phyloP scores from a whole-genome alignment of 495 filamentous ascomycete genomes.

The Trichoderma asperelloides region DNA sequence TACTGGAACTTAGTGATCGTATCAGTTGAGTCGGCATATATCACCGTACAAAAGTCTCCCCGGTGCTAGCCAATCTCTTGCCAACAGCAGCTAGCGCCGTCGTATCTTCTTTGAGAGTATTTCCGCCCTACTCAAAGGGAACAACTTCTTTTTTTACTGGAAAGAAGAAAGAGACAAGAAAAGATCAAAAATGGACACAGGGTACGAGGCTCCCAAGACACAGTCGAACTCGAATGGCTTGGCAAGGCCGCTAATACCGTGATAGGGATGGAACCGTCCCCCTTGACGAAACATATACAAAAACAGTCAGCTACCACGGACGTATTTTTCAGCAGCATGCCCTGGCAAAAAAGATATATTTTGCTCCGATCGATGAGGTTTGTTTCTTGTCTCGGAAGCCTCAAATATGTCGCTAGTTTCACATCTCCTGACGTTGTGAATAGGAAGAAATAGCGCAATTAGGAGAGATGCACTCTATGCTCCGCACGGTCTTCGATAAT shows the following conservation, averaged over 20 bases:
- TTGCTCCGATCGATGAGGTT: conserved; percentile 82
- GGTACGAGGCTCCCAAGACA: not conserved
- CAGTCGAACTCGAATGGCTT: not conserved
- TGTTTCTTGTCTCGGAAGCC: conserved; percentile 20
- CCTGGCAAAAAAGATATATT: conserved; percentile 63
- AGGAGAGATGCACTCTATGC: conserved; percentile 57
- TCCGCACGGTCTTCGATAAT: conserved; percentile 64
- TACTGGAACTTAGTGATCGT: not conserved
- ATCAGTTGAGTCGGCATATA: not conserved
- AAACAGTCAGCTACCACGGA: conserved; percentile 56
- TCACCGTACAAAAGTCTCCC: not conserved
- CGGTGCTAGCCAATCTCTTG: not conserved
- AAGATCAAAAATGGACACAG: not conserved
- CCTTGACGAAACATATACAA: conserved; percentile 51
- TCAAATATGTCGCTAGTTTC: conserved; percentile 11
- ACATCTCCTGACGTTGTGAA: not conserved
- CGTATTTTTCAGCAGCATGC: conserved; percentile 67
- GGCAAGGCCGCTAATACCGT: not conserved
- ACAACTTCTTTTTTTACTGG: not conserved
- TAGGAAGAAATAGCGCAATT: conserved; percentile 79
- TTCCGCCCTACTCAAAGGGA: not conserved
- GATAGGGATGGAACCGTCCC: conserved; percentile 27
- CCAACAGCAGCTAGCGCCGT: not conserved
- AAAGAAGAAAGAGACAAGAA: not conserved
- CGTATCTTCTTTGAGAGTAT: not conserved